Conservation (phyloP, 345 rosid species). For the Populus nigra region DNA sequence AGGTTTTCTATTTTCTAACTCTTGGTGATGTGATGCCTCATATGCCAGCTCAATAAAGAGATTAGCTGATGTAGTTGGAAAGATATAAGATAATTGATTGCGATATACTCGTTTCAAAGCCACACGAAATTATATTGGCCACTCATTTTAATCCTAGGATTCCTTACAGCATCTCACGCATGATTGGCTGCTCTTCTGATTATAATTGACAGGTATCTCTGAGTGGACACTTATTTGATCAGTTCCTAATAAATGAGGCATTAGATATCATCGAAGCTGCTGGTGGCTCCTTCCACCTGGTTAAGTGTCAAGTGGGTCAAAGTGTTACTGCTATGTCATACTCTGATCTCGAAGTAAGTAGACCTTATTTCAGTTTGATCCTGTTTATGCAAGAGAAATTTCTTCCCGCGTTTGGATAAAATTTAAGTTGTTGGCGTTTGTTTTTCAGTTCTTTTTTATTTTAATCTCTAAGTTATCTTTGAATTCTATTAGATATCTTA, state of each 20-base stretch:
- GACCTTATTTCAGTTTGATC: conserved; percentile 2
- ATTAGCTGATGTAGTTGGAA: not conserved
- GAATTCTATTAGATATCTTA: not conserved
- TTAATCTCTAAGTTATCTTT: not conserved
- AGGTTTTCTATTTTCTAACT: not conserved
- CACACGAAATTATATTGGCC: not conserved
- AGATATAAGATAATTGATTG: not conserved
- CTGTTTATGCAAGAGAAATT: not conserved
- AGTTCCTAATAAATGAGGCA: conserved; percentile 91
- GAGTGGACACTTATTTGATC: conserved; percentile 88
- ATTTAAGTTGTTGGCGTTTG: not conserved
- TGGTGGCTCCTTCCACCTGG: conserved; percentile 86
- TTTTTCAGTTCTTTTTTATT: not conserved
- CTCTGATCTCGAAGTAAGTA: conserved; percentile 87
- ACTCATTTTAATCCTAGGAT: not conserved
- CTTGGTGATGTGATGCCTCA: not conserved
- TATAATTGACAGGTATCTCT: conserved; percentile 68
- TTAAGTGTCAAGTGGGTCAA: conserved; percentile 86
- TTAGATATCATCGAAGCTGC: conserved; percentile 84
- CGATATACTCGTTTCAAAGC: not conserved
- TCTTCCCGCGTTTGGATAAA: not conserved
- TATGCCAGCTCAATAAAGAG: not conserved
- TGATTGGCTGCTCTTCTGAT: conserved; percentile 17
- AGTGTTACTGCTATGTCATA: conserved; percentile 58
- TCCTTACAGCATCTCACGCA: conserved; percentile 1